These are phyloP conservation scores for Penicillium sp. DNA, from an alignment of 2,329 filamentous ascomycete species.

Conservation along the genomic window DNA sequence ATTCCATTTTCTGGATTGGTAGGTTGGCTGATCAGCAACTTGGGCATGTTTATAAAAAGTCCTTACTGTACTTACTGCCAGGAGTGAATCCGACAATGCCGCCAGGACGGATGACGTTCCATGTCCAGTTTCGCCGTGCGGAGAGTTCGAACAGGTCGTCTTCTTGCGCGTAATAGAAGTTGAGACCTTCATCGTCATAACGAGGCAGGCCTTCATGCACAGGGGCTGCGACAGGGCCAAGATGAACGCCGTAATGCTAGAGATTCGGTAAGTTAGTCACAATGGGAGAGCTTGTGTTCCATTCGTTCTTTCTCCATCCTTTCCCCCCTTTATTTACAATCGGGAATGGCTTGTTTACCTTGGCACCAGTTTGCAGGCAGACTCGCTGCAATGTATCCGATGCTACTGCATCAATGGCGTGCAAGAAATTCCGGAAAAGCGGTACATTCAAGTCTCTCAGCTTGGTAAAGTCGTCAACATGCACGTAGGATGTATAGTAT, in stretches of 20 bases:
- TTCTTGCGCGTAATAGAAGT: constrained; percentile 16
- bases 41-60: neutral
- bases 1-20: constrained; percentile 2
- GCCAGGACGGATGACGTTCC: constrained; percentile 13
- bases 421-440: constrained; percentile 15
- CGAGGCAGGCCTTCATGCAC: constrained; percentile 1
- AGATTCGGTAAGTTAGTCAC: no score
- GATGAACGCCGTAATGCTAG: neutral
- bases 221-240: neutral
- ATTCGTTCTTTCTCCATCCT: no score
- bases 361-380: constrained; percentile 13
- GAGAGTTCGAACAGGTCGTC: constrained; percentile 4
- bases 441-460: constrained; percentile 6
- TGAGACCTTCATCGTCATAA: neutral
- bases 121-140: constrained; percentile 4
- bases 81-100: constrained; percentile 12
- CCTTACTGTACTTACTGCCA: neutral
- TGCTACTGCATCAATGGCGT: constrained; percentile 4
- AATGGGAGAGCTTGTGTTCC: neutral
- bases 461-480: constrained; percentile 8
- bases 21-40: neutral
- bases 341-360: constrained; percentile 3
- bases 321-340: no score
- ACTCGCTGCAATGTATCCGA: no score
- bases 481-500: constrained; percentile 18